Base-by-base conservation (phyloP, 208 protist genomes). In the Leishmania mexicana region DNA sequence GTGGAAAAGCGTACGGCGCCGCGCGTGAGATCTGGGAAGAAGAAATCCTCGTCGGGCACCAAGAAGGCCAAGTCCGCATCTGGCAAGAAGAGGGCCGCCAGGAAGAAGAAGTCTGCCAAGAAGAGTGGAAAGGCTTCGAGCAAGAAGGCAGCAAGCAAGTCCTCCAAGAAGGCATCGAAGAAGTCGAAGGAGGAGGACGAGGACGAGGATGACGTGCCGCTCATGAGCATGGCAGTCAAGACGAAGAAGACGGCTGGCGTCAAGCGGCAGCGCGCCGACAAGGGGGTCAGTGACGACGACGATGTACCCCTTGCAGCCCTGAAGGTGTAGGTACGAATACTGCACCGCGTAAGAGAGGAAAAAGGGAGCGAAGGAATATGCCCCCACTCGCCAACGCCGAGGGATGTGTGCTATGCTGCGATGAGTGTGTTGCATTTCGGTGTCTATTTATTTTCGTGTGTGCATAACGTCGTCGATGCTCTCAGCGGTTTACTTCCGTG, bases 291-390 rank as follows among this genome's bases (percentile, higher is more conserved):
- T 71, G 87, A 89, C 77, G 91, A 95, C 73, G 93, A 96, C 40
- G 92, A 96, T 64, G 79, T 95, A 47, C 91, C 92, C 2, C 83
- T 96, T 24, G 81, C 86, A 70, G 82, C 88, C 31, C 87, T 96
- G 60, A 87, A 24, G 35, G 80, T 60, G 24, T 83, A 83, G 64
- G 65, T 54, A 28, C n/a, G 17, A n/a, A 24, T 40, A 15, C 1
- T 8, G 31, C 51, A 76, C 35, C 70, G 13, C 45, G 3, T 35
- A 35, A 13, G 28, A 74, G 10, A 7, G 28, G 45, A n/a, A 53
- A 74, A 28, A 10, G 40, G 47, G 28, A 7, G 40, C 51, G 7
- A 53, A 47, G 15, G 54, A 13, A 45, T 17, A 17, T 21, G 40
- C 4, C 24, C 7, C 11, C 28, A 6, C 28, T 74, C 70, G 6